Conservation (phyloP, 2,329 filamentous ascomycete species). For the Colletotrichum musae region DNA sequence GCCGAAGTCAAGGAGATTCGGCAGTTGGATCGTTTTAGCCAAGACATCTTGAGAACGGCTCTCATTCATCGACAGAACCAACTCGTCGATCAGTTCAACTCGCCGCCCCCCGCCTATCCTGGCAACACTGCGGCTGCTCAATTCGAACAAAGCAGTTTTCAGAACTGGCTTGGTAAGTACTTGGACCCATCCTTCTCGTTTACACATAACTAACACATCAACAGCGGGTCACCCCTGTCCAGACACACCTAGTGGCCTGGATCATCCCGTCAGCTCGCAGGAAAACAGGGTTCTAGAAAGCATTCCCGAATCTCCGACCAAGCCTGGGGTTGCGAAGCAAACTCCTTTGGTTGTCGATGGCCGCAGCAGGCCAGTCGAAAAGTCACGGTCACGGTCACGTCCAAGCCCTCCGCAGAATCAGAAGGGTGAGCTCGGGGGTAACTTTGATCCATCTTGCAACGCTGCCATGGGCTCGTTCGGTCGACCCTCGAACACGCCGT, state of each 20-base stretch:
- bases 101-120: constrained; percentile 1
- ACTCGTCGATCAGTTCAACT: constrained; percentile 26
- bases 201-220: neutral
- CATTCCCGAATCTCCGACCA: neutral
- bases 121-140: constrained; percentile 47
- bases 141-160: constrained; percentile 45
- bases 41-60: constrained; percentile 51
- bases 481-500: neutral
- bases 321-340: neutral
- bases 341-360: constrained; percentile 18
- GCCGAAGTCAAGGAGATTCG: constrained; percentile 49
- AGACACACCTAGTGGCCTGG: constrained; percentile 24
- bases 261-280: neutral
- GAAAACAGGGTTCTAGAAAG: neutral
- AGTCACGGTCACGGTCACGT: too few species aligned
- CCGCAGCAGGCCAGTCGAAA: neutral
- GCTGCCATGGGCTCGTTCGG: neutral
- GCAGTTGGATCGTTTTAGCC: constrained; percentile 47
- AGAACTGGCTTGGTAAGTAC: constrained; percentile 56
- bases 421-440: neutral
- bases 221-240: constrained; percentile 16
- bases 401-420: too few species aligned
- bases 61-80: constrained; percentile 50
- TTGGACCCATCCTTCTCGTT: neutral
- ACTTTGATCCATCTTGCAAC: neutral